These are phyloP conservation scores for Zasmidium cellare DNA, from an alignment of 2,329 filamentous ascomycete species.

Conservation along the genomic window DNA sequence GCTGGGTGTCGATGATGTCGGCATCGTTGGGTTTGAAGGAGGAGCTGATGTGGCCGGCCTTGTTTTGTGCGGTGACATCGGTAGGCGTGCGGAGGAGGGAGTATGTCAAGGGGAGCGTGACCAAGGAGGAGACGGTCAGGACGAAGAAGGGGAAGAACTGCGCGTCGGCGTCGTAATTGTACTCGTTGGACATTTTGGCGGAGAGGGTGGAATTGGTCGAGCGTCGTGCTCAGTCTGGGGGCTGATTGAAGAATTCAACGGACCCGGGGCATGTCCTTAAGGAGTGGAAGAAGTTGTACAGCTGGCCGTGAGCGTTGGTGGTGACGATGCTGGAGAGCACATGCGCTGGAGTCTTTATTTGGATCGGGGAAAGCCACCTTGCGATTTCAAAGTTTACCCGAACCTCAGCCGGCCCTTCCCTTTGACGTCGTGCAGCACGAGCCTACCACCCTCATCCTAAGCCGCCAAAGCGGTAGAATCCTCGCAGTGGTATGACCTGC, in stretches of 20 bases:
- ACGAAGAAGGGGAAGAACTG: constrained; percentile 99
- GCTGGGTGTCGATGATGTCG: constrained; percentile 78
- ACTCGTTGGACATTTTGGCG: constrained; percentile 81
- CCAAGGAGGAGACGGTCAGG: constrained; percentile 80
- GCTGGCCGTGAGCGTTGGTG: not conserved
- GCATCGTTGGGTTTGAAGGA: constrained; percentile 80
- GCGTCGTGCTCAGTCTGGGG: not conserved
- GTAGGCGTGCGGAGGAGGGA: constrained; percentile 75
- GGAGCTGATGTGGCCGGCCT: constrained; percentile 78
- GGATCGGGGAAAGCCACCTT: not conserved
- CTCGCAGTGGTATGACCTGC: no score
- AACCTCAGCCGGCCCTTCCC: no score
- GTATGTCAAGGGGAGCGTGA: constrained; percentile 89
- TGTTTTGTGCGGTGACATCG: constrained; percentile 70
- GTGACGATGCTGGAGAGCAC: not conserved
- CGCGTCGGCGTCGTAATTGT: constrained; percentile 97
- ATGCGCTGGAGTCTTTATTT: no score
- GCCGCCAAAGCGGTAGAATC: no score
- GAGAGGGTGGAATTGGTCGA: not conserved
- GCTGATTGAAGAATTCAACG: not conserved
- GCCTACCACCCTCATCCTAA: no score
- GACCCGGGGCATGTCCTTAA: not conserved
- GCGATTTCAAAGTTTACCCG: not conserved
- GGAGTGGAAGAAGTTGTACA: not conserved
- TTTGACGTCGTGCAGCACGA: no score